Evolutionary conservation across 1,284 basidiomycete species (phyloP).

Genomic region (Peniophora sp.): DNA sequence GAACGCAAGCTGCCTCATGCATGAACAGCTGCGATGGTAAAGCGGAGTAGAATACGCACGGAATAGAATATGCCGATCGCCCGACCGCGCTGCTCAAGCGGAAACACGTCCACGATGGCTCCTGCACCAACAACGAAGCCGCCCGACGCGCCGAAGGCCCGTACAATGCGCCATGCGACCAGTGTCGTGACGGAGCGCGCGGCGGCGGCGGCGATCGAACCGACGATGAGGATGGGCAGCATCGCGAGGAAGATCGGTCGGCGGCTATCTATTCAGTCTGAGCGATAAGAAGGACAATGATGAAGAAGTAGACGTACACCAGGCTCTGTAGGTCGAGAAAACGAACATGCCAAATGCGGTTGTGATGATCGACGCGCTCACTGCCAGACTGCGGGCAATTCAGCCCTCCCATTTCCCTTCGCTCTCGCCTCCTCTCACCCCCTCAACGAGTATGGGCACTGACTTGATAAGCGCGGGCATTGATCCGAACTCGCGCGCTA

Average conservation of each 20-base stretch:
- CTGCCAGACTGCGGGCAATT: conserved; percentile 27
- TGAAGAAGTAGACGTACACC: conserved; percentile 31
- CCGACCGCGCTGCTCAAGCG: conserved; percentile 49
- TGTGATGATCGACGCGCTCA: conserved; percentile 37
- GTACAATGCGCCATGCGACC: conserved; percentile 55
- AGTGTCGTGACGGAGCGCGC: conserved; percentile 39
- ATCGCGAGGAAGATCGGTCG: conserved; percentile 51
- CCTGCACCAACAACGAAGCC: conserved; percentile 54
- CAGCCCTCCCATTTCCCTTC: no score
- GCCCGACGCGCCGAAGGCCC: conserved; percentile 44
- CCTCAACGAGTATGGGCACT: conserved; percentile 12
- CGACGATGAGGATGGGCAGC: conserved; percentile 54
- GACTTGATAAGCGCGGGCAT: conserved; percentile 50
- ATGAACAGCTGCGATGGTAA: no score
- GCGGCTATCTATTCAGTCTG: conserved; percentile 43
- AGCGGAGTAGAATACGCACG: no score
- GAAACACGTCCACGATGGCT: conserved; percentile 59
- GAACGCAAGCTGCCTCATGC: conserved; percentile 21
- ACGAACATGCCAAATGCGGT: conserved; percentile 35
- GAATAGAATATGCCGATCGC: conserved; percentile 60
- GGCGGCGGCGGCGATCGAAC: conserved; percentile 51
- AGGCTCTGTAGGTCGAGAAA: conserved; percentile 46
- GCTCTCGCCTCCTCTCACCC: no score
- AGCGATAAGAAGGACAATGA: background rate
- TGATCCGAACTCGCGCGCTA: conserved; percentile 52